phyloP scores from a whole-genome alignment of 805 yeast species.

The Teunomyces lycoperdinae region DNA sequence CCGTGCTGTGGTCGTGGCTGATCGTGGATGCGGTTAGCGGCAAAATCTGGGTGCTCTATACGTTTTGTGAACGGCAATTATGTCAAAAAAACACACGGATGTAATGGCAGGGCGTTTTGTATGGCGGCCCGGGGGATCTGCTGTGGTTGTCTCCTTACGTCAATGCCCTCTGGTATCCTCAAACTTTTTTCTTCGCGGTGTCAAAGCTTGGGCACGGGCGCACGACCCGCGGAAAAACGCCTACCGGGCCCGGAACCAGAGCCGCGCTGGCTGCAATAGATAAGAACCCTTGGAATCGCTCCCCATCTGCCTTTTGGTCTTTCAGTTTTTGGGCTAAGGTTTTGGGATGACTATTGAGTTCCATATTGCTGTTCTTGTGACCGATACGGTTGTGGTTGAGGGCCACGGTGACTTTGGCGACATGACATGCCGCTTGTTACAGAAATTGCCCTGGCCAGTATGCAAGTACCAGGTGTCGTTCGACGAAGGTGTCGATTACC shows the following conservation, averaged over 20 bases:
- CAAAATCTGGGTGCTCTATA: too few species aligned
- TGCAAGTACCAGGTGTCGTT: background rate
- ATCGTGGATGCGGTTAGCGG: too few species aligned
- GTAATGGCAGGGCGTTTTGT: background rate
- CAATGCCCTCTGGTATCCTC: conserved; percentile 1
- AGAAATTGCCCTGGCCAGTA: conserved; percentile 1
- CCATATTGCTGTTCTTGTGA: conserved; percentile 40
- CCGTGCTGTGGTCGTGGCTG: background rate
- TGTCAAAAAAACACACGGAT: background rate
- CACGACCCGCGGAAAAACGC: conserved; percentile 1
- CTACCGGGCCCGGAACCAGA: conserved; percentile 1
- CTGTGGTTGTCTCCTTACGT: conserved; percentile 3
- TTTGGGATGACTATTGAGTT: conserved; percentile 4
- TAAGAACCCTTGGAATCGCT: background rate
- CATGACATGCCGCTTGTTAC: conserved; percentile 15
- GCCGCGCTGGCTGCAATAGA: background rate
- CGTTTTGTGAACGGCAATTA: background rate
- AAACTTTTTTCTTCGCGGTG: background rate
- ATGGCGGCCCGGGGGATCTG: background rate
- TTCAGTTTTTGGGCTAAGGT: background rate
- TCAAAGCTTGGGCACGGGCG: background rate
- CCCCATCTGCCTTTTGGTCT: background rate
- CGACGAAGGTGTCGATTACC: conserved; percentile 9
- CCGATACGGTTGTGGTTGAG: conserved; percentile 35
- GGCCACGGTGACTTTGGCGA: conserved; percentile 56